Evolutionary conservation across 140 eudicot species (phyloP), one percentile per base, ranked within the genome.

Genomic region (Anethum foeniculum): DNA sequence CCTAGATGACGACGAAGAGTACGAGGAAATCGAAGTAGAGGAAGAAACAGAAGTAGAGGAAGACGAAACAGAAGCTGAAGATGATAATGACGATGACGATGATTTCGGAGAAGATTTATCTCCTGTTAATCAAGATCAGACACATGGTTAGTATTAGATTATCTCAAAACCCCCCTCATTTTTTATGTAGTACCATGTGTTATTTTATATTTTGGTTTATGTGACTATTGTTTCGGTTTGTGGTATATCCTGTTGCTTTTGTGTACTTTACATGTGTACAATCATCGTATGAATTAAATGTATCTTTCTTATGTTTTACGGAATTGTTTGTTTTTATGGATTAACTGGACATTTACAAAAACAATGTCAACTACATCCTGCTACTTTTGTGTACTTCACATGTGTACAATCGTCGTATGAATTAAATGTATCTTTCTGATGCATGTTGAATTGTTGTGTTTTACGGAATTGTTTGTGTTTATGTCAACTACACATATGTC

Each of bases 1-100:
- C 56, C 27, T 23, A 36, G 69, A 46, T 25, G 81, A 36, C 34
- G 91, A 90, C 3, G 93, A 90, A 64, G 85, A 84, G 30, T 85
- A 81, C 19, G 81, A 58, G 34, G 83, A 27, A 34, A 75, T 38
- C 15, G 90, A 79, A 38, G 86, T 48, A 19, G 84, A 82, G 19
- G 82, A 74, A 39, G 84, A 82, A 9, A 80, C 64, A 4, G 87
- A 84, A 75, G 86, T 48, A 19, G 87, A 89, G 3, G 86, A 80
- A n/a, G 79, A 30, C 3, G 58, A 16, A 75, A 47, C 9, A 2
- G 87, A 84, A 75, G 86, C 41, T 18, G 87, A 89, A 18, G 79
- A 30, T 11, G 39, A 16, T 32, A 77, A 30, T 36, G 82, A 30
- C 23, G 82, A 68, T 6, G 82, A 51, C 0, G 80, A 58, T 5